A percentile compares a stretch with the other conserved stretches of the same genome.
phyloP scores from a whole-genome alignment of 345 rosid genomes.

The Aegle marmelos region DNA sequence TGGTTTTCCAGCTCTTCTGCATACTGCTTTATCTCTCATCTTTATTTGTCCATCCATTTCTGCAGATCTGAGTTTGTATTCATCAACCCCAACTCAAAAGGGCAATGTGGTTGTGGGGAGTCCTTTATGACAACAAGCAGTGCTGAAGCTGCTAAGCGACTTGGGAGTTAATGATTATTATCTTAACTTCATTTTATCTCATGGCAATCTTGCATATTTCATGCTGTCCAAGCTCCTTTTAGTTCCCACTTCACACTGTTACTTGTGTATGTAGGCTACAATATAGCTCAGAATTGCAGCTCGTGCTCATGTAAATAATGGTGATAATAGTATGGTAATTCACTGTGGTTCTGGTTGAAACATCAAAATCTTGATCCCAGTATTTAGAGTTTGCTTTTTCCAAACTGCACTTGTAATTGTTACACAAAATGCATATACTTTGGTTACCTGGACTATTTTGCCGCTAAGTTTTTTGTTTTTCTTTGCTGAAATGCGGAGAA shows the following conservation, averaged over 20 bases:
- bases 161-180: slow-evolving; percentile 4
- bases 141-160: slow-evolving; percentile 35
- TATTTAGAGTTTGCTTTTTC: neutral
- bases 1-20: neutral
- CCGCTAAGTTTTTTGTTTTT: neutral
- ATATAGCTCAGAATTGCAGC: neutral
- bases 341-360: neutral
- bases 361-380: neutral
- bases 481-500: neutral
- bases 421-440: neutral
- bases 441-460: neutral
- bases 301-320: neutral
- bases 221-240: neutral
- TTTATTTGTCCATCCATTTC: neutral
- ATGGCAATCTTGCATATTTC: neutral
- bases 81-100: slow-evolving; percentile 85
- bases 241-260: neutral
- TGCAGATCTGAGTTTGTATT: slow-evolving; percentile 79
- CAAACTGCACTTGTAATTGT: neutral
- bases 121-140: slow-evolving; percentile 72
- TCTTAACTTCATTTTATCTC: neutral
- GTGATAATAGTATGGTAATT: neutral
- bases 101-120: slow-evolving; percentile 93
- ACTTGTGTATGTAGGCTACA: neutral
- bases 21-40: neutral